Percentiles rank a stretch among this genome's conserved stretches.
Evolutionary conservation across 768 basidiomycete species (phyloP).

Genomic region (Agaricus subrufescens): DNA sequence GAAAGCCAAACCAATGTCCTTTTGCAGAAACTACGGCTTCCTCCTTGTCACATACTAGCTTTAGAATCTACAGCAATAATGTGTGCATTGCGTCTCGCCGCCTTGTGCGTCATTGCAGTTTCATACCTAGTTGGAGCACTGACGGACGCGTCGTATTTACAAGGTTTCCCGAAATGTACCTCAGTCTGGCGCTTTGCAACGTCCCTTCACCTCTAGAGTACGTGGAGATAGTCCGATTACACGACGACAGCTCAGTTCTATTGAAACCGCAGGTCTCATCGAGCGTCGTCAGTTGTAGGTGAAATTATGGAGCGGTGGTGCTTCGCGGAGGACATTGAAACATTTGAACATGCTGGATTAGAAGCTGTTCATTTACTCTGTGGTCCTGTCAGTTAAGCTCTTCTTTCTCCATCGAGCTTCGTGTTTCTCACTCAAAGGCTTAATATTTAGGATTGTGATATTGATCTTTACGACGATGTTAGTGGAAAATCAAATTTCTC

Average conservation of each 20-base stretch:
- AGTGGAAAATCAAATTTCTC: conserved; percentile 16
- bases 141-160: conserved; percentile 1
- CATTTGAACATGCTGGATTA: conserved; percentile 60
- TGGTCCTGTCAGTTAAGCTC: conserved; percentile 41
- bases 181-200: conserved; percentile 66
- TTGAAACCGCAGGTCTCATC: conserved; percentile 14
- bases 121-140: not conserved
- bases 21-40: conserved; percentile 52
- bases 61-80: conserved; percentile 56
- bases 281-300: conserved; percentile 56
- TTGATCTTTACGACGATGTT: conserved; percentile 64
- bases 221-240: conserved; percentile 17
- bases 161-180: conserved; percentile 70
- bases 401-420: not conserved
- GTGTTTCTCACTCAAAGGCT: conserved; percentile 1
- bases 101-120: conserved; percentile 43
- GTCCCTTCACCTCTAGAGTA: conserved; percentile 66
- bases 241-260: not conserved
- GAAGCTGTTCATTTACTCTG: conserved; percentile 54
- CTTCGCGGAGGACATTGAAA: conserved; percentile 60
- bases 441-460: conserved; percentile 38
- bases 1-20: not conserved
- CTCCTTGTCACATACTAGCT: conserved; percentile 68
- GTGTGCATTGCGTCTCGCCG: conserved; percentile 58
- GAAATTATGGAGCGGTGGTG: conserved; percentile 62